phyloP scores from a whole-genome alignment of 2,329 filamentous ascomycete genomes.

The Stachybotrys echinatus region DNA sequence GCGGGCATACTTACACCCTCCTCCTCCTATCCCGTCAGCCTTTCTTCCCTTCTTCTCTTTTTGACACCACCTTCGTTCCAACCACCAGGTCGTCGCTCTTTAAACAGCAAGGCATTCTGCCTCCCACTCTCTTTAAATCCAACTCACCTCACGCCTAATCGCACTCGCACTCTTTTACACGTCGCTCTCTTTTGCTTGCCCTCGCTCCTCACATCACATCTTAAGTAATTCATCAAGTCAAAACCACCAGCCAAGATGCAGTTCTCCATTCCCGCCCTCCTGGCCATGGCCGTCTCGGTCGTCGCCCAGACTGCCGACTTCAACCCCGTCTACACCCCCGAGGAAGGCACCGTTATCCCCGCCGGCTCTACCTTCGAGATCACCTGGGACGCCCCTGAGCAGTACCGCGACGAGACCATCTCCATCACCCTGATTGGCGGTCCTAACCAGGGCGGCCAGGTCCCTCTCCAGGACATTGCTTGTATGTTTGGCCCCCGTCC shows the following conservation, averaged over 20 bases:
- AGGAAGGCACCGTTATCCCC: constrained; percentile 33
- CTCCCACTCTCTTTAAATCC: constrained; percentile 23
- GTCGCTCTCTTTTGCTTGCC: constrained; percentile 10
- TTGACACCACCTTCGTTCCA: constrained; percentile 14
- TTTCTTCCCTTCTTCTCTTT: constrained; percentile 12
- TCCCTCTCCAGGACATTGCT: constrained; percentile 36
- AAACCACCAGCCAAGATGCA: constrained; percentile 43
- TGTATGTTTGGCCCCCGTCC: constrained; percentile 36
- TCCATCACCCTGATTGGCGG: constrained; percentile 53
- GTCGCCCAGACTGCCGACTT: constrained; percentile 53
- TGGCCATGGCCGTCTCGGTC: constrained; percentile 46
- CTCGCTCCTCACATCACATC: constrained; percentile 7
- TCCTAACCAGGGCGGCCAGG: constrained; percentile 33
- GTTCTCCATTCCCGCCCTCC: constrained; percentile 41
- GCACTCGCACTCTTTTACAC: constrained; percentile 10
- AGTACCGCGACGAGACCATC: constrained; percentile 38
- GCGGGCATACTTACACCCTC: not conserved
- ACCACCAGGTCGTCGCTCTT: constrained; percentile 24
- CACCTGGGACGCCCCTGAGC: constrained; percentile 39
- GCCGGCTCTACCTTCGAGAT: constrained; percentile 47
- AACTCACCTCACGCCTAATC: not conserved
- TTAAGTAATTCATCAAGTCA: constrained; percentile 10
- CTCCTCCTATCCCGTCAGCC: constrained; percentile 1
- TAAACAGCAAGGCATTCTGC: constrained; percentile 17
- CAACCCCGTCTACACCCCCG: constrained; percentile 46